Evolutionary conservation across 1,284 basidiomycete species (phyloP), one percentile per base, ranked within the genome.

Genomic region (Erythrobasidium hasegawianum): DNA sequence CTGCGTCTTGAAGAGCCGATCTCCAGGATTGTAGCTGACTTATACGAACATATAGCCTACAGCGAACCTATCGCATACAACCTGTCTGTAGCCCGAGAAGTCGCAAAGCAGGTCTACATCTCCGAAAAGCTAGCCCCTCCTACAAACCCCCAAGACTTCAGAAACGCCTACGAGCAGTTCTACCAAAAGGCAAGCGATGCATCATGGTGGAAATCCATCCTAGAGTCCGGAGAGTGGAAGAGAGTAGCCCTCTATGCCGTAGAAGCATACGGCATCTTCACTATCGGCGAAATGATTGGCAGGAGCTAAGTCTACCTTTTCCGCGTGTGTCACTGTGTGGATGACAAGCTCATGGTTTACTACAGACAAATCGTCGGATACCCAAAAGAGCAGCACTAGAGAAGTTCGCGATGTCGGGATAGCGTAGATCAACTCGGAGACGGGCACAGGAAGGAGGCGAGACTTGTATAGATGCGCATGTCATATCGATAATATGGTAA

Each of bases 231-330:
- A 43, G 86, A 90, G 73, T 87, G 88, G 83, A 84, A 84, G 45
- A 85, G 83, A 72, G 80, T 76, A 58, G 88, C 85, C 43, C 79
- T 97, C 61, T 95, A 94, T 77, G 93, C 86, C 59, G 79, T 90
- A 33, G 94, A 97, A 79, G 89, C 88, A 47, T 90, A 91, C 75
- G 86, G 87, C 39, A 87, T 93, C 73, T 93, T 88, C 81, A 89
- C 89, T 85, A 84, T 96, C 80, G 92, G 92, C 65, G 91, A 96
- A 79, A 94, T 95, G 71, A 76, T 94, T 72, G 91, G 91, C 52
- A 83, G 89, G 72, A 84, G 89, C 78, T 85, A 85, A 40, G 64
- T 47, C 43, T 47, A 47, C 43, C 43, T 47, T 47, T 8, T 18
- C n/a, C n/a, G n/a, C n/a, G 8, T 47, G n/a, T 47, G 20, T 4